These are phyloP conservation scores for Morella rubra DNA, from an alignment of 306 rosid species.

Conservation along the genomic window DNA sequence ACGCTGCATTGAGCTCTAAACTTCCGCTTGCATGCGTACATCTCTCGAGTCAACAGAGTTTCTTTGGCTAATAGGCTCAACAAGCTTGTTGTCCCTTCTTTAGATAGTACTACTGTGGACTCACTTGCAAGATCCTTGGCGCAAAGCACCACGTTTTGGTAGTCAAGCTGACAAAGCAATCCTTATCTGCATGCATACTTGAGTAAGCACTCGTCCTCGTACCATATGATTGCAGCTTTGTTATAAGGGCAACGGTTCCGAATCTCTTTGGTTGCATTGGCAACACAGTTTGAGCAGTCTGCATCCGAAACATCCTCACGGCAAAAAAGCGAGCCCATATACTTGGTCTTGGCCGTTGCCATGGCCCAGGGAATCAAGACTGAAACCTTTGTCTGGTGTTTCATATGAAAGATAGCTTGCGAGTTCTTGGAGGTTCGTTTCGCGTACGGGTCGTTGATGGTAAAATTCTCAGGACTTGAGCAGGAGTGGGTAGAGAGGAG, in stretches of 20 bases:
- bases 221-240: constrained; percentile 7
- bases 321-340: constrained; percentile 7
- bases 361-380: constrained; percentile 7
- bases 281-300: constrained; percentile 10
- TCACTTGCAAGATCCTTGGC: not conserved
- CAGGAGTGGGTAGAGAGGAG: not conserved
- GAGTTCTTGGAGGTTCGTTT: constrained; percentile 17
- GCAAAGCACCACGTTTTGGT: no score
- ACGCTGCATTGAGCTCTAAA: not conserved
- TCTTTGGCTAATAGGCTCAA: not conserved
- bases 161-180: constrained; percentile 13
- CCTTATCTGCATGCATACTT: not conserved
- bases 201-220: not conserved
- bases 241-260: not conserved
- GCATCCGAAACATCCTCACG: not conserved
- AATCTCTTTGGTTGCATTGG: not conserved
- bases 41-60: not conserved
- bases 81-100: not conserved
- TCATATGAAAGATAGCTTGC: not conserved
- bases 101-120: not conserved
- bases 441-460: not conserved
- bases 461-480: not conserved
- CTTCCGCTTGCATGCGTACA: not conserved
- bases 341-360: not conserved
- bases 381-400: not conserved